Evolutionary conservation across 352 stramenopile species (phyloP).

Genomic region (Phytophthora melonis): DNA sequence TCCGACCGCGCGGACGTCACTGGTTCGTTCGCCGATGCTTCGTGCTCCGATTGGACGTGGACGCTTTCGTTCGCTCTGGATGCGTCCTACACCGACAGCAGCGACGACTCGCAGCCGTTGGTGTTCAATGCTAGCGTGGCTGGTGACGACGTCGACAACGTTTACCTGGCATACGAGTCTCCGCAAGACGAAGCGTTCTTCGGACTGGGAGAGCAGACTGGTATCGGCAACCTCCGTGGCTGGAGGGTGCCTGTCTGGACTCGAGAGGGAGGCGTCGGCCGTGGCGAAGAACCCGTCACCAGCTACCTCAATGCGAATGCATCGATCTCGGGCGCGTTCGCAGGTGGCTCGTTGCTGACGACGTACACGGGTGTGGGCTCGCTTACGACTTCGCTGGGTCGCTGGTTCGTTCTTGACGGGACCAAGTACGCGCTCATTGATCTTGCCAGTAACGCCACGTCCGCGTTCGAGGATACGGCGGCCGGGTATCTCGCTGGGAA

Average conservation of each 20-base stretch:
- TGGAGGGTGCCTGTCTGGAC: constrained; percentile 38
- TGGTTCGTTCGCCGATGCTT: constrained; percentile 21
- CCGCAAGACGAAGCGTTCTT: constrained; percentile 37
- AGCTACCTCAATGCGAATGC: constrained; percentile 38
- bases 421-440: constrained; percentile 39
- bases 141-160: constrained; percentile 29
- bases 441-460: constrained; percentile 32
- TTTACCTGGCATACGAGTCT: constrained; percentile 39
- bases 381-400: constrained; percentile 27
- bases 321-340: constrained; percentile 32
- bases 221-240: constrained; percentile 36
- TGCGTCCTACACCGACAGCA: neutral
- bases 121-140: constrained; percentile 34
- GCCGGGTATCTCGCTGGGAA: constrained; percentile 33
- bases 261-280: constrained; percentile 33
- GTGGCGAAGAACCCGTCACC: constrained; percentile 35
- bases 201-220: constrained; percentile 32
- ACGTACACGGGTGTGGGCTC: constrained; percentile 36
- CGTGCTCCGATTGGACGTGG: constrained; percentile 28
- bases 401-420: constrained; percentile 32
- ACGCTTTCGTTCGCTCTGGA: constrained; percentile 22
- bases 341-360: constrained; percentile 31
- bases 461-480: constrained; percentile 38
- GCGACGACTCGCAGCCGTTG: constrained; percentile 23
- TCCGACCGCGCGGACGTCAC: constrained; percentile 23